Conservation (phyloP, 768 basidiomycete genomes). For the Guyanaporus albipodus region DNA sequence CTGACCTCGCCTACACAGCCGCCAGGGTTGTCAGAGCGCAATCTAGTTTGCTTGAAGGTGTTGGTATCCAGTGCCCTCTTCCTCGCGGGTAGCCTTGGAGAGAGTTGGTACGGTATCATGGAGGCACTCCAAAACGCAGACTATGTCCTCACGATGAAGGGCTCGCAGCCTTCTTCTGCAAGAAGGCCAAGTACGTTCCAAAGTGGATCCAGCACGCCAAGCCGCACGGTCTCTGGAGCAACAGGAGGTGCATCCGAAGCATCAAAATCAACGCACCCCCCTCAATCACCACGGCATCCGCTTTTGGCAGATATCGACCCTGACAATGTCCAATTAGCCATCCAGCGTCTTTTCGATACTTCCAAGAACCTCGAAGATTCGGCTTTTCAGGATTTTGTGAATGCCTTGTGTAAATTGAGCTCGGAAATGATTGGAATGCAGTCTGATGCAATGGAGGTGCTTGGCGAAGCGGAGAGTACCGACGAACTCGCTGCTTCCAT, state of each 20-base stretch:
- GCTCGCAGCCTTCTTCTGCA: conserved; percentile 30
- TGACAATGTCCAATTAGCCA: conserved; percentile 66
- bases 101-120: conserved; percentile 88
- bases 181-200: conserved; percentile 33
- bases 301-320: conserved; percentile 70
- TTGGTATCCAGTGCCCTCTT: conserved; percentile 73
- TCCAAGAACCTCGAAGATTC: conserved; percentile 79
- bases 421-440: conserved; percentile 93
- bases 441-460: conserved; percentile 35
- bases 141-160: conserved; percentile 75
- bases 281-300: conserved; percentile 45
- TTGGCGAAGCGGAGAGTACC: conserved; percentile 27
- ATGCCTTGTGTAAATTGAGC: conserved; percentile 80
- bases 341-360: conserved; percentile 83
- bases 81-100: conserved; percentile 80
- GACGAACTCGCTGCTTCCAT: conserved; percentile 34
- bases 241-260: conserved; percentile 7
- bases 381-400: conserved; percentile 75
- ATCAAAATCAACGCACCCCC: conserved; percentile 15
- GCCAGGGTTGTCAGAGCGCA: conserved; percentile 82
- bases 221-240: conserved; percentile 39
- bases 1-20: conserved; percentile 48
- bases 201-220: conserved; percentile 33
- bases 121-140: conserved; percentile 94
- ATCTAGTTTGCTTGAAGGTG: conserved; percentile 86